Evolutionary conservation across 352 stramenopile genomes (phyloP).

Genomic region (Phytophthora sojae): DNA sequence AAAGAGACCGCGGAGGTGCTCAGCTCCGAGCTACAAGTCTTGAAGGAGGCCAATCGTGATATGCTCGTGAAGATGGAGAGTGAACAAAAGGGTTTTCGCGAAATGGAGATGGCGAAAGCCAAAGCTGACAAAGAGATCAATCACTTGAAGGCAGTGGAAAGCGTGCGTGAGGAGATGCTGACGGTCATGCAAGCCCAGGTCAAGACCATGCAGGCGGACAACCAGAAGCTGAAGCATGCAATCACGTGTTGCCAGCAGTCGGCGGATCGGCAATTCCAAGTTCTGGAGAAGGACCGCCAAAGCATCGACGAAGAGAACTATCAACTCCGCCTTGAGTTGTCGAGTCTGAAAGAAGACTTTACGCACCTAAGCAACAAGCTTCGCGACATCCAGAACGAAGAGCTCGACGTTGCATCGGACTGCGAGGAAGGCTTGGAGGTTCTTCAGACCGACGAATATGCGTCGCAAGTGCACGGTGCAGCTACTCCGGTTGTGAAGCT

Average conservation of each 20-base stretch:
- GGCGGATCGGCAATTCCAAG: conserved; percentile 21
- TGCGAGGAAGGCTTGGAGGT: background rate
- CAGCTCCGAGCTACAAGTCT: conserved; percentile 13
- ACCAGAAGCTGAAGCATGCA: conserved; percentile 25
- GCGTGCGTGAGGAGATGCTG: conserved; percentile 15
- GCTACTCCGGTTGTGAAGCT: background rate
- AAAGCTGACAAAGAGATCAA: conserved; percentile 1
- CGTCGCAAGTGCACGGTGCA: background rate
- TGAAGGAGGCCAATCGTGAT: background rate
- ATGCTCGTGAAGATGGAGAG: conserved; percentile 1
- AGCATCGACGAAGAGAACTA: conserved; percentile 23
- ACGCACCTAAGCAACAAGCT: conserved; percentile 15
- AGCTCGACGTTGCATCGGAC: conserved; percentile 1
- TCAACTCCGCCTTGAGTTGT: conserved; percentile 21
- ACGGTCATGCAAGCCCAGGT: conserved; percentile 22
- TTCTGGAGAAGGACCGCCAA: conserved; percentile 20
- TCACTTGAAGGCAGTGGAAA: conserved; percentile 15
- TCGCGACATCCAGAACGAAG: conserved; percentile 10
- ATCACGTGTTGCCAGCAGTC: conserved; percentile 27
- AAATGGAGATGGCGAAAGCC: background rate
- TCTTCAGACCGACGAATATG: background rate
- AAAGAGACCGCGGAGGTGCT: conserved; percentile 19
- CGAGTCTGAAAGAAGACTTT: conserved; percentile 10
- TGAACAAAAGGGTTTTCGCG: background rate
- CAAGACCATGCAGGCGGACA: conserved; percentile 17